phyloP scores from a whole-genome alignment of 139 green algal genomes.

The Spirogloea muscicola region DNA sequence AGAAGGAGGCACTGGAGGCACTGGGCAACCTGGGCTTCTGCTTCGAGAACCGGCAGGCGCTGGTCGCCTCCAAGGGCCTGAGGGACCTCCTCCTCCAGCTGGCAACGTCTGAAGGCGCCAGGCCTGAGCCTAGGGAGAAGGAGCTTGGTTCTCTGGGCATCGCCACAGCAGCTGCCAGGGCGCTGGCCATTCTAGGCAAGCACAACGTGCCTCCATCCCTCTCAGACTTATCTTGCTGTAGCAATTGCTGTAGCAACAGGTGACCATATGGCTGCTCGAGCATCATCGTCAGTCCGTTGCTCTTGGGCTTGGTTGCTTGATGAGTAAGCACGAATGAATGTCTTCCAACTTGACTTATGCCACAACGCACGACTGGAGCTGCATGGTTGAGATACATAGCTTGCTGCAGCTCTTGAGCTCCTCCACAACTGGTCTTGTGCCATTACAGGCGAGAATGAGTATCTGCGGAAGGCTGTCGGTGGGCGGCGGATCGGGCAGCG shows the following conservation, averaged over 20 bases:
- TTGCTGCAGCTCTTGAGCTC: no score
- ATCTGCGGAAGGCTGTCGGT: constrained; percentile 52
- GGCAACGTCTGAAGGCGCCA: background rate
- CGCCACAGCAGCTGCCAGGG: constrained; percentile 56
- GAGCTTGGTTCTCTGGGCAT: constrained; percentile 30
- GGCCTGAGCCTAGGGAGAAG: background rate
- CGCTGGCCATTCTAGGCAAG: constrained; percentile 75
- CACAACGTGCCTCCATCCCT: no score
- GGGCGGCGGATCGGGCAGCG: constrained; percentile 54
- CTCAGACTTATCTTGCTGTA: no score
- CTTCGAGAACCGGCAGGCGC: constrained; percentile 16
- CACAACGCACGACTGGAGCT: no score
- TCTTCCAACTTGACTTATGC: no score
- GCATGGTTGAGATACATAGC: no score
- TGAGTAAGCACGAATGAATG: no score
- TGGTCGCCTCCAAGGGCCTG: constrained; percentile 22
- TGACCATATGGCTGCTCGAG: no score
- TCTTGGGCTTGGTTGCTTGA: no score
- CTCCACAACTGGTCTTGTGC: no score
- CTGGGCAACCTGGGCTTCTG: constrained; percentile 47
- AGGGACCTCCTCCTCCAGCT: constrained; percentile 17
- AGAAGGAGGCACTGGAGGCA: constrained; percentile 24
- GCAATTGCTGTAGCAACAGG: no score
- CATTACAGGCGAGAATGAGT: constrained; percentile 74
- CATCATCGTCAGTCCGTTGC: no score